Percentiles rank a stretch among this genome's conserved stretches.
phyloP scores from a whole-genome alignment of 1,139 yeast species.

The Geotrichum reessii region DNA sequence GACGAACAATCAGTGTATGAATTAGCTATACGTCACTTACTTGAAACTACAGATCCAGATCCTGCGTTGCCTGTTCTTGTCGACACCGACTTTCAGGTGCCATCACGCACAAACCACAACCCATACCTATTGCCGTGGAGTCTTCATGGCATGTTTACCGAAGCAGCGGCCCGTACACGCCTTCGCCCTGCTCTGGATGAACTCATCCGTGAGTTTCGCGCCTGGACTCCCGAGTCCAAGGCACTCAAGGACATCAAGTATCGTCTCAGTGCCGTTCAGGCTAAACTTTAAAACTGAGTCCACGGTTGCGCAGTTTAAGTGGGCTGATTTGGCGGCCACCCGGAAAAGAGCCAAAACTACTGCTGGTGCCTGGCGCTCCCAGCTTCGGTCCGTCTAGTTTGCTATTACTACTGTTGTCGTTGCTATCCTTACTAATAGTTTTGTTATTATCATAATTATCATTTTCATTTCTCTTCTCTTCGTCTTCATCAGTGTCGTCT shows the following conservation, averaged over 20 bases:
- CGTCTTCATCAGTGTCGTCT: background rate
- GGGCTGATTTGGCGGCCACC: background rate
- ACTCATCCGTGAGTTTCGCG: slow-evolving; percentile 64
- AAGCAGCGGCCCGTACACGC: slow-evolving; percentile 34
- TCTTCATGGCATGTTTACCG: slow-evolving; percentile 71
- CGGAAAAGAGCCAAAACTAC: background rate
- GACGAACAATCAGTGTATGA: slow-evolving; percentile 82
- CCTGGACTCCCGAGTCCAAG: slow-evolving; percentile 83
- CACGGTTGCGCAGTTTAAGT: slow-evolving; percentile 9
- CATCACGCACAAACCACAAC: slow-evolving; percentile 48
- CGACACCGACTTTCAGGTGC: slow-evolving; percentile 28
- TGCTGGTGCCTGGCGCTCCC: background rate
- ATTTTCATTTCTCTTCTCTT: slow-evolving; percentile 21
- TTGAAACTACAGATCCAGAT: slow-evolving; percentile 67
- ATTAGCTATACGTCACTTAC: slow-evolving; percentile 63
- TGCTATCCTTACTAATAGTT: slow-evolving; percentile 7
- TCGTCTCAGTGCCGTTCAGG: slow-evolving; percentile 59
- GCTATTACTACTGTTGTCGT: background rate
- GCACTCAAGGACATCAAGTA: slow-evolving; percentile 76
- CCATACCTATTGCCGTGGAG: slow-evolving; percentile 93
- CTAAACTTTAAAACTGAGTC: slow-evolving; percentile 24
- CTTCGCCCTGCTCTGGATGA: slow-evolving; percentile 51
- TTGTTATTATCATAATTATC: slow-evolving; percentile 23
- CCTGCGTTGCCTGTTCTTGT: slow-evolving; percentile 25
- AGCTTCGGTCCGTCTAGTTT: background rate